Conservation (phyloP, 2,329 filamentous ascomycete genomes). For the Rhynchosporium graminicola region DNA sequence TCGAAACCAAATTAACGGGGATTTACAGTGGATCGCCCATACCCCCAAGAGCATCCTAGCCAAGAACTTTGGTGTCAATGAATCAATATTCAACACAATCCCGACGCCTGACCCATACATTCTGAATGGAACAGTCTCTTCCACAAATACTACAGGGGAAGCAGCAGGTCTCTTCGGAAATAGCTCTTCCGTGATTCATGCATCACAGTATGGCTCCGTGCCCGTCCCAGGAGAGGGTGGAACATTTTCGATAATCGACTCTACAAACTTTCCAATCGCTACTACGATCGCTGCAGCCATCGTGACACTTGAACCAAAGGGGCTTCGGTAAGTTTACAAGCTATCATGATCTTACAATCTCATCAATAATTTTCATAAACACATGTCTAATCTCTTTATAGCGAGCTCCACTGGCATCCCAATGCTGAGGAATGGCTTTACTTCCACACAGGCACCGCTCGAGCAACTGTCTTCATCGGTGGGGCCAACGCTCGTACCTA, state of each 20-base stretch:
- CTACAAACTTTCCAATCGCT: constrained; percentile 64
- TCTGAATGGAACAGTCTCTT: constrained; percentile 54
- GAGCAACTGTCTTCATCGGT: constrained; percentile 66
- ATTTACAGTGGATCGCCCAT: constrained; percentile 58
- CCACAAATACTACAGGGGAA: constrained; percentile 47
- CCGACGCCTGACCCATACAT: constrained; percentile 63
- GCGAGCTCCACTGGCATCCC: constrained; percentile 5
- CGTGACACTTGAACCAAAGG: constrained; percentile 63
- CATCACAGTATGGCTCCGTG: constrained; percentile 44
- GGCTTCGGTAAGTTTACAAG: constrained; percentile 58
- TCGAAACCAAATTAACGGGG: too few relatives aligned
- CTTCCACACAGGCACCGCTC: constrained; percentile 63
- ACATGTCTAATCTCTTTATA: constrained; percentile 39
- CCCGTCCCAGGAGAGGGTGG: constrained; percentile 61
- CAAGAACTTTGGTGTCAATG: constrained; percentile 67
- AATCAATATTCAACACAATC: constrained; percentile 59
- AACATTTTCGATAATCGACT: constrained; percentile 64
- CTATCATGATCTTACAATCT: constrained; percentile 65
- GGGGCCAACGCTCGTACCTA: constrained; percentile 63
- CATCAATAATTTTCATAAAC: constrained; percentile 1
- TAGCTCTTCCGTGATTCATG: constrained; percentile 63
- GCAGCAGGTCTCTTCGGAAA: constrained; percentile 55
- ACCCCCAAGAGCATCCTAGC: constrained; percentile 64
- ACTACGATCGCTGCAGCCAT: constrained; percentile 67
- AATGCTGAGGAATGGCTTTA: constrained; percentile 68